Conservation (phyloP, 2,329 filamentous ascomycete genomes). For the Teratosphaeria gauchensis region DNA sequence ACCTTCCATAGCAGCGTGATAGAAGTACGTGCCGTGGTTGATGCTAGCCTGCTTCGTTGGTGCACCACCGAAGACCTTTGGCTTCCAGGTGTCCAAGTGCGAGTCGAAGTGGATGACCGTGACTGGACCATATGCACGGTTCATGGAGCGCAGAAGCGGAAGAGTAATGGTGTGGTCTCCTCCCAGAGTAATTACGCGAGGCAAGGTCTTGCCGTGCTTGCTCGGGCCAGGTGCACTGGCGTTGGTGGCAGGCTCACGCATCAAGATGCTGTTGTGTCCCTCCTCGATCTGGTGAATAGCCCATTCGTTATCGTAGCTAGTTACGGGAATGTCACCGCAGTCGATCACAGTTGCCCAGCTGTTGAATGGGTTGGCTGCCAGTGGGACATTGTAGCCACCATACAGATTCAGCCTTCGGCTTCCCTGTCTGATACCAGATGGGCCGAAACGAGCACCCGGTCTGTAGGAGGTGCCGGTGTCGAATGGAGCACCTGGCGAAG, state of each 20-base stretch:
- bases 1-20: constrained; percentile 68
- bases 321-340: constrained; percentile 45
- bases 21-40: constrained; percentile 84
- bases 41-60: constrained; percentile 66
- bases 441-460: constrained; percentile 74
- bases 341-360: constrained; percentile 72
- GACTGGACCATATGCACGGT: constrained; percentile 58
- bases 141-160: constrained; percentile 47
- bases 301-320: constrained; percentile 70
- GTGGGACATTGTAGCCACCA: constrained; percentile 77
- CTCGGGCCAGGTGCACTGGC: constrained; percentile 58
- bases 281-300: constrained; percentile 79
- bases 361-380: constrained; percentile 71
- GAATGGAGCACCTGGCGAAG: constrained; percentile 53
- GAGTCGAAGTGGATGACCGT: constrained; percentile 56
- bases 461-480: constrained; percentile 76
- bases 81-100: constrained; percentile 59
- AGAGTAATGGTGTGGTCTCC: constrained; percentile 53
- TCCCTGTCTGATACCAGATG: constrained; percentile 76
- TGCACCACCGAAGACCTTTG: constrained; percentile 77
- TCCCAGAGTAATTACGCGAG: constrained; percentile 67
- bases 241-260: constrained; percentile 59
- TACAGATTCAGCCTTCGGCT: constrained; percentile 79
- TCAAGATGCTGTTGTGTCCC: constrained; percentile 67
- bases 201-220: constrained; percentile 64